Evolutionary conservation across 2,329 filamentous ascomycete species (phyloP).

Genomic region (Rhexocercosporidium sp.): DNA sequence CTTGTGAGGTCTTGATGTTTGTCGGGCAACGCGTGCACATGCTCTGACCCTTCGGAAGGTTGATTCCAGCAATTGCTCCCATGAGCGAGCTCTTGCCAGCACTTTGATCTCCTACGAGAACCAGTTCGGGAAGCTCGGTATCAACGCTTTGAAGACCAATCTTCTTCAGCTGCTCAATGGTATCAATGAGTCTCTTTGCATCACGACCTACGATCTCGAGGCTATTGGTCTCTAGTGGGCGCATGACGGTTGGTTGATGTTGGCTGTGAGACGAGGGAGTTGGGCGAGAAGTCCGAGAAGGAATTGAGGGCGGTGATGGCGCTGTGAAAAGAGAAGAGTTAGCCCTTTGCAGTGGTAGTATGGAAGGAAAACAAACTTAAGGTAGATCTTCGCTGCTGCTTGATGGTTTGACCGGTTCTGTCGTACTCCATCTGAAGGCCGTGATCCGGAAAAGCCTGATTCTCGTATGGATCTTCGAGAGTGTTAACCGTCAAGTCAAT

Average conservation of each 20-base stretch:
- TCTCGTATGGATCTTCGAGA: neutral
- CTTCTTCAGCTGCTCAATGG: slow-evolving; percentile 70
- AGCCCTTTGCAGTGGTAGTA: too few relatives aligned
- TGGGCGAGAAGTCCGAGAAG: too few relatives aligned
- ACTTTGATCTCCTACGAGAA: slow-evolving; percentile 84
- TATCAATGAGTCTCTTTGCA: slow-evolving; percentile 68
- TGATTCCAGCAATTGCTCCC: slow-evolving; percentile 70
- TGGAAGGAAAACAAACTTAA: neutral
- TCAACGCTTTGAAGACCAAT: slow-evolving; percentile 72
- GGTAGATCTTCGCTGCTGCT: neutral
- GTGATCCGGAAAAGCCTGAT: slow-evolving; percentile 9
- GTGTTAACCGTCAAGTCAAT: slow-evolving; percentile 8
- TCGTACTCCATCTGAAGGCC: slow-evolving; percentile 2
- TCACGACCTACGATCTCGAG: slow-evolving; percentile 63
- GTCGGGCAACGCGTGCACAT: slow-evolving; percentile 84
- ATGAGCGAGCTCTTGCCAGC: slow-evolving; percentile 78
- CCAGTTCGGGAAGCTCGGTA: slow-evolving; percentile 74
- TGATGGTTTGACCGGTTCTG: too few relatives aligned
- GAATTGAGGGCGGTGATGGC: too few relatives aligned
- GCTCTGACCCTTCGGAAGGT: slow-evolving; percentile 71
- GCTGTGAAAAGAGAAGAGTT: too few relatives aligned
- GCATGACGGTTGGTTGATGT: too few relatives aligned
- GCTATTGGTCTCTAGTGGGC: too few relatives aligned
- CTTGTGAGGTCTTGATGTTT: slow-evolving; percentile 69
- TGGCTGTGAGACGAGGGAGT: neutral